These are phyloP conservation scores for Thelonectria rubi DNA, from an alignment of 2,329 filamentous ascomycete genomes.

Conservation along the genomic window DNA sequence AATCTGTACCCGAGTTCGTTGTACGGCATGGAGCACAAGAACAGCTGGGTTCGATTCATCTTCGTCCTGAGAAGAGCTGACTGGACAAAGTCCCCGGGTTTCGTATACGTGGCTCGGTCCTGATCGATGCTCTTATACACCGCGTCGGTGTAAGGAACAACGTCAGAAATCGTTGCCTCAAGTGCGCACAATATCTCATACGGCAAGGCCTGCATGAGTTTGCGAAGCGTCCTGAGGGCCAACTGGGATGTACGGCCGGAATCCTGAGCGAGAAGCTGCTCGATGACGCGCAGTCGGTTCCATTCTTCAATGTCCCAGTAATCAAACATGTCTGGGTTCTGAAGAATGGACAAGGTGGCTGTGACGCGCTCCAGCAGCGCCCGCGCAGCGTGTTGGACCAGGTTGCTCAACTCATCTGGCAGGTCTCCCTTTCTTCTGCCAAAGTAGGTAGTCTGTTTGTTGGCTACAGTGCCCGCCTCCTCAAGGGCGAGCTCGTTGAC, in stretches of 20 bases:
- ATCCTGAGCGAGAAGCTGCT: conserved; percentile 38
- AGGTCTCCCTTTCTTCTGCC: conserved; percentile 58
- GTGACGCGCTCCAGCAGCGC: conserved; percentile 59
- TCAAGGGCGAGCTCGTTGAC: conserved; percentile 69
- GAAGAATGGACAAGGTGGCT: conserved; percentile 42
- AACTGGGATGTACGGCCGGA: neutral
- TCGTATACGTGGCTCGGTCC: conserved; percentile 51
- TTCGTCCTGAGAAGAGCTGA: conserved; percentile 17
- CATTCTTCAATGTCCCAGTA: conserved; percentile 47
- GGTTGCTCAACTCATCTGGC: conserved; percentile 64
- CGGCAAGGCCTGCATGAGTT: conserved; percentile 37
- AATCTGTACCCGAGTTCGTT: conserved; percentile 34
- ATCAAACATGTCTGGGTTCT: conserved; percentile 47
- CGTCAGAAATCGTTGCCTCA: conserved; percentile 1
- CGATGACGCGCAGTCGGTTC: conserved; percentile 41
- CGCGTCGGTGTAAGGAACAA: neutral
- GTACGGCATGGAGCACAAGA: conserved; percentile 51
- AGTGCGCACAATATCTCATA: conserved; percentile 32
- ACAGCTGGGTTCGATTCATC: conserved; percentile 31
- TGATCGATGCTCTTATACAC: conserved; percentile 40
- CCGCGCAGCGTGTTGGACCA: conserved; percentile 67
- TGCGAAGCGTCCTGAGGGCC: conserved; percentile 32
- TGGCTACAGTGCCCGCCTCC: conserved; percentile 40
- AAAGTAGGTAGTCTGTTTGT: conserved; percentile 48
- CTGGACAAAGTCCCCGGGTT: conserved; percentile 40